Evolutionary conservation across 257 asterid species (phyloP), one percentile per base, ranked within the genome.

Genomic region (Plantago ovata): DNA sequence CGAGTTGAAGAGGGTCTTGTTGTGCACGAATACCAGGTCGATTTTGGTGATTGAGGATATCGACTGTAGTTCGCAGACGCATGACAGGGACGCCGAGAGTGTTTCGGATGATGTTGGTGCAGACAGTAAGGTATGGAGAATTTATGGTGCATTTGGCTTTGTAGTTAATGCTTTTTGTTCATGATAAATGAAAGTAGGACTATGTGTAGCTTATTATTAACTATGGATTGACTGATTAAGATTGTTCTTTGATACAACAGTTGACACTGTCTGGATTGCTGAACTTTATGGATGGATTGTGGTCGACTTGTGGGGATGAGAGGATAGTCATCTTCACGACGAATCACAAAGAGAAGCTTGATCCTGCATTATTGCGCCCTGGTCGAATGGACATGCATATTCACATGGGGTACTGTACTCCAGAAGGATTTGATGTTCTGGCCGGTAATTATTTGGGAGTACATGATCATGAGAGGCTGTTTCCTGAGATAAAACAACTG

Each of bases 381-480:
- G 94, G 96, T 24, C 73, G 92, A 56, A 87, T 87, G 96, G 96
- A 87, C 59, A 75, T 82, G 94, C 96, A 84, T 53, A 82, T 87
- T 48, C 81, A 80, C 48, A 80, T 87, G 92, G 87, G 93, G 18
- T 87, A 84, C 7, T 81, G 87, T 55, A 80, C 89, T 0, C 69
- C 72, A 0, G 77, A 70, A 32, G 87, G 89, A 32, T 84, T 87
- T 53, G 81, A 82, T 55, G 77, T 77, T 42, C 43, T 87, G 78
- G 87, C 84, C 8, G 24, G 1, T 0, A 87, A 84, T 56, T 87
- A 87, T 62, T 60, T 84, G 53, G 89, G 78, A 20, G 57, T 82
- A 7, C 1, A 39, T 2, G 80, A 75, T 53, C 74, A 80, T 32
- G 74, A 68, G 3, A 53, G 36, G 49, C 47, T 57, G 2, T 72